Evolutionary conservation across 2,329 filamentous ascomycete genomes (phyloP).

Genomic region (Metarhizium guizhouense): DNA sequence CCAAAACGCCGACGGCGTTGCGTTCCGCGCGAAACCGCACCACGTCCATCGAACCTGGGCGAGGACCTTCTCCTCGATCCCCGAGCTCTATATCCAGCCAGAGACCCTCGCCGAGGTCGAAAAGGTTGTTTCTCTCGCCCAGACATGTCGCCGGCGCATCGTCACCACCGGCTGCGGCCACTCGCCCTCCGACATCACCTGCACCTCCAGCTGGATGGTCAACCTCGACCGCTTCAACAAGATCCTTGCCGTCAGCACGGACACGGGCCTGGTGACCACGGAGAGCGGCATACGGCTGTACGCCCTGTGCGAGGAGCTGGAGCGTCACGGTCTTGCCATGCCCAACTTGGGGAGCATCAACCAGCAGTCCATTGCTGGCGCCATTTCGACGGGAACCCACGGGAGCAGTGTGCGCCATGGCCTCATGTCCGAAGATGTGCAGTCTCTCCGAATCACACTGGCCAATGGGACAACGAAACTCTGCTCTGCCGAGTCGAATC

Average conservation of each 20-base stretch:
- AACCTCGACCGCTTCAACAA: conserved; percentile 79
- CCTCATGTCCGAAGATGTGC: conserved; percentile 70
- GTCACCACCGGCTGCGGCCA: conserved; percentile 86
- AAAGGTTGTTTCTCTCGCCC: conserved; percentile 72
- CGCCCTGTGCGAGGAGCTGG: conserved; percentile 64
- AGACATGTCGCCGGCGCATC: conserved; percentile 69
- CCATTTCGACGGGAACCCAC: conserved; percentile 88
- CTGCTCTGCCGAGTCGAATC: conserved; percentile 61
- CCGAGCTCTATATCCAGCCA: conserved; percentile 86
- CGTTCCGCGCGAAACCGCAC: conserved; percentile 65
- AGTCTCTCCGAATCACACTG: conserved; percentile 69
- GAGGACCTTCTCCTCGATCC: conserved; percentile 78
- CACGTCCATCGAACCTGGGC: conserved; percentile 92
- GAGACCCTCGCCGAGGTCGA: conserved; percentile 72
- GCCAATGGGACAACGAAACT: conserved; percentile 65
- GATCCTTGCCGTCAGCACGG: conserved; percentile 60
- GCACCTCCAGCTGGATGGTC: conserved; percentile 87
- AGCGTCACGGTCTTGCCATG: conserved; percentile 70
- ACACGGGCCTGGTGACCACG: conserved; percentile 61
- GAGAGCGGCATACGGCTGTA: conserved; percentile 83
- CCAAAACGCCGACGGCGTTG: conserved; percentile 34
- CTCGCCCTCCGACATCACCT: conserved; percentile 86
- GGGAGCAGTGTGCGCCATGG: conserved; percentile 80
- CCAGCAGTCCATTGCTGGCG: conserved; percentile 84
- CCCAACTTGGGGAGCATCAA: conserved; percentile 93